Percentiles rank a stretch among this genome's conserved stretches.
Evolutionary conservation across 192 early-diverging fungal genomes (phyloP).

Genomic region (Coemansia sp.): DNA sequence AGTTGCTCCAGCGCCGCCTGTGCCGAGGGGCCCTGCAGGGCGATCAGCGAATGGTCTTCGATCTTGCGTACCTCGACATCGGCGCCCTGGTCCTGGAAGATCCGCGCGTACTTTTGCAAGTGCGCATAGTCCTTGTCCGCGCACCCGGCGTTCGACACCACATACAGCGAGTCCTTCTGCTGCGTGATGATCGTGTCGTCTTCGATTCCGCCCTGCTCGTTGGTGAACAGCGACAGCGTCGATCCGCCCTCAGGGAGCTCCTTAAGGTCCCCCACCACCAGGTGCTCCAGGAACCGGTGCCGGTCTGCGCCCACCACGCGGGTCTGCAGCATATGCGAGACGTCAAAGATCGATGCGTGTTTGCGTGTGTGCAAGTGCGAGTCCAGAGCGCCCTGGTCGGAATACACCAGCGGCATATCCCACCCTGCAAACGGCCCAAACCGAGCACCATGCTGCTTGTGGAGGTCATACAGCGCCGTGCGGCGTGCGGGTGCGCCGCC

Average conservation of each 20-base stretch:
- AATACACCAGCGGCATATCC: slow-evolving; percentile 94
- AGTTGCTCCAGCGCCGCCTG: slow-evolving; percentile 65
- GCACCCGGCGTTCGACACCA: slow-evolving; percentile 95
- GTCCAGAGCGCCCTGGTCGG: slow-evolving; percentile 76
- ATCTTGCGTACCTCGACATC: slow-evolving; percentile 86
- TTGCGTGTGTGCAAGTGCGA: slow-evolving; percentile 88
- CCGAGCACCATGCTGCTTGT: slow-evolving; percentile 87
- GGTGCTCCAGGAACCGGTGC: slow-evolving; percentile 79
- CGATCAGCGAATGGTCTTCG: slow-evolving; percentile 82
- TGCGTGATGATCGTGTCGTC: slow-evolving; percentile 97
- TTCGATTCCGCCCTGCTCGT: slow-evolving; percentile 95
- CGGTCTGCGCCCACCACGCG: slow-evolving; percentile 85
- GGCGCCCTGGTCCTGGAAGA: slow-evolving; percentile 84
- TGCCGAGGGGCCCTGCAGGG: slow-evolving; percentile 89
- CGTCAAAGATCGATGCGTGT: slow-evolving; percentile 94
- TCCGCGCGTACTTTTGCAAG: slow-evolving; percentile 70
- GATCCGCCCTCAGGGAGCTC: slow-evolving; percentile 74
- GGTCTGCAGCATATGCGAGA: slow-evolving; percentile 97
- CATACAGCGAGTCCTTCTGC: slow-evolving; percentile 74
- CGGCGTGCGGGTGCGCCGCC: slow-evolving; percentile 52
- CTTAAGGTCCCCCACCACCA: slow-evolving; percentile 85
- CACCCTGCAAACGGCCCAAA: slow-evolving; percentile 98
- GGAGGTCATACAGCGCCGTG: slow-evolving; percentile 90
- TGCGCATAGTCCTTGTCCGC: slow-evolving; percentile 95
- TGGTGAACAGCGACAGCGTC: slow-evolving; percentile 92